Base-by-base conservation (phyloP, 2,329 filamentous ascomycete species). In the Hypoxylon sp. region DNA sequence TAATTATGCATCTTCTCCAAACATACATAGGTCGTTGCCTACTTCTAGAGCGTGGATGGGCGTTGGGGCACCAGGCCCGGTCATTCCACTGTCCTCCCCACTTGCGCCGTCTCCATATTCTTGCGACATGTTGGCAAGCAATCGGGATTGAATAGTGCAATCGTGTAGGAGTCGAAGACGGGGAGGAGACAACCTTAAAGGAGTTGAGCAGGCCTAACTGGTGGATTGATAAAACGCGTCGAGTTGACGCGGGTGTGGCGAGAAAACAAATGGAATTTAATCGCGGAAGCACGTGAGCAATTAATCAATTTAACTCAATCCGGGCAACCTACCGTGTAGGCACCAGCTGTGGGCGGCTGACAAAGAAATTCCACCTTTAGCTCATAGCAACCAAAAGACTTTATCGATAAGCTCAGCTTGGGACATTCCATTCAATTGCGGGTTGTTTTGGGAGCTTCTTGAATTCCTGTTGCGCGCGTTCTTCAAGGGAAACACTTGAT, bases 11-110 rank as follows among this genome's bases (percentile, higher is more conserved):
- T 6, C 13, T 5, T 17, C 42, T 26, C 22, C 29, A 44, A 22
- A 11, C 55, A 33, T 13, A 11, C 55, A 33, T 13, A 10, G 5
- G 52, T 17, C n/a, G 65, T 52, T 54, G 61, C 86, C 72, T 85
- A 97, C 95, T 87, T 98, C 95, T 2, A 99, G 86, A 51, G 92
- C 92, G 52, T 87, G 85, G 29, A 99, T 86, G 51, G 95, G 94
- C 62, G 94, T 97, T 2, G 96, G 96, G n/a, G 96, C 96, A 71
- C 96, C 96, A 64, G 95, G 95, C 10, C 92, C 94, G 62, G 91
- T 90, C 77, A 90, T 87, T 68, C 90, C 87, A 74, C 87, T 86
- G 66, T 97, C 94, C 63, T 96, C 94, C 63, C 77, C 84, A 72
- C 76, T 80, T 74, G 90, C 88, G 63, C 87, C 87, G 68, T 91